Percentiles rank a stretch among this genome's conserved stretches.
Evolutionary conservation across 495 filamentous ascomycete species (phyloP).

Genomic region (Neurospora intermedia): DNA sequence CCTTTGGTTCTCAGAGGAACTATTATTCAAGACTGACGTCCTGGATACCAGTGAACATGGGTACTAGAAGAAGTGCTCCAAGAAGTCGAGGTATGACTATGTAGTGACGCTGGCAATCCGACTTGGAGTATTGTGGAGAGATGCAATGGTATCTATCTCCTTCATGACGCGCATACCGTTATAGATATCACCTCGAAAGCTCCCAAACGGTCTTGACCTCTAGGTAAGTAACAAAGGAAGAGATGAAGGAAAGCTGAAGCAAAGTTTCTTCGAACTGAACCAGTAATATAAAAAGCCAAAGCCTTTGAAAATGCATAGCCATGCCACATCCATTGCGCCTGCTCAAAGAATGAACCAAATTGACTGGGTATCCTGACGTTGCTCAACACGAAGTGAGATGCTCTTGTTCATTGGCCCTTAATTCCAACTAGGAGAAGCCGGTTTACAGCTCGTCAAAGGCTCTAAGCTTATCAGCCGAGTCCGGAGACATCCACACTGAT

Average conservation of each 20-base stretch:
- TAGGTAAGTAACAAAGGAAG: neutral
- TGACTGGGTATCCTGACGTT: neutral
- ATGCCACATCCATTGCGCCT: neutral
- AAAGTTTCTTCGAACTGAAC: neutral
- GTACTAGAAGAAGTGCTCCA: neutral
- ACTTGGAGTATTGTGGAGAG: neutral
- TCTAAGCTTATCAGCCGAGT: slow-evolving; percentile 20
- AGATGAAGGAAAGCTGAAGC: neutral
- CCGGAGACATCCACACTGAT: neutral
- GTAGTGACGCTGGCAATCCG: neutral
- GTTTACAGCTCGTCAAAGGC: slow-evolving; percentile 34
- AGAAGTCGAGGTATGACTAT: neutral
- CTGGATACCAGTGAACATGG: neutral
- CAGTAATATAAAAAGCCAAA: neutral
- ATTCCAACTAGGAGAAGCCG: neutral
- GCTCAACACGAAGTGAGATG: neutral
- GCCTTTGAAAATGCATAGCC: neutral
- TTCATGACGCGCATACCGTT: neutral
- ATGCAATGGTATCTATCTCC: neutral
- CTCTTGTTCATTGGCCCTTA: neutral
- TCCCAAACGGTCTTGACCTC: neutral
- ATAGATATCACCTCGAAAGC: neutral
- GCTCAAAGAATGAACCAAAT: neutral
- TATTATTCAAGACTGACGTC: neutral
- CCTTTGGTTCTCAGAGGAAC: neutral